These are phyloP conservation scores for Cucurbita maxima DNA, from an alignment of 306 rosid species.

Conservation along the genomic window DNA sequence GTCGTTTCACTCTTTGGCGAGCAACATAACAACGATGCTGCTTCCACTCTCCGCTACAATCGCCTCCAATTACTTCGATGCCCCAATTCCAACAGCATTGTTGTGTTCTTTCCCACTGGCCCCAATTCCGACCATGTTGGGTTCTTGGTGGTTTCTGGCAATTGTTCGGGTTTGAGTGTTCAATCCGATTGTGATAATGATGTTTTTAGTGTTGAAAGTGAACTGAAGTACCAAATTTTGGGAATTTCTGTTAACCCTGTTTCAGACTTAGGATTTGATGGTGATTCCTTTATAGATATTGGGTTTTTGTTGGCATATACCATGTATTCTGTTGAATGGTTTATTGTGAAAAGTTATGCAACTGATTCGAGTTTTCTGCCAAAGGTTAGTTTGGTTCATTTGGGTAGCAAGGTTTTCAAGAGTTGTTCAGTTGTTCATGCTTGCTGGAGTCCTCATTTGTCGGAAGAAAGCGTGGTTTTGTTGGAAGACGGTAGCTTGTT, in stretches of 20 bases:
- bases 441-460: slow-evolving; percentile 54
- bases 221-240: slow-evolving; percentile 15
- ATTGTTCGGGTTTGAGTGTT: slow-evolving; percentile 7
- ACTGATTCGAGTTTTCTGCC: slow-evolving; percentile 5
- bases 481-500: slow-evolving; percentile 40
- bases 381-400: slow-evolving; percentile 13
- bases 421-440: slow-evolving; percentile 31
- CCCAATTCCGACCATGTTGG: slow-evolving; percentile 32
- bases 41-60: slow-evolving; percentile 20
- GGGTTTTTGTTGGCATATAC: slow-evolving; percentile 43
- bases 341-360: slow-evolving; percentile 11
- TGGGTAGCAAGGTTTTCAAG: slow-evolving; percentile 38
- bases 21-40: not conserved
- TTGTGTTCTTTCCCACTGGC: slow-evolving; percentile 50
- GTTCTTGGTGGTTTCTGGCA: slow-evolving; percentile 15
- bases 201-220: slow-evolving; percentile 13
- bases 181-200: slow-evolving; percentile 3
- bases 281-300: slow-evolving; percentile 12
- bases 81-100: slow-evolving; percentile 6
- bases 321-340: slow-evolving; percentile 46
- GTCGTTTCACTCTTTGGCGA: slow-evolving; percentile 17
- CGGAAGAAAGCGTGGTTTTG: slow-evolving; percentile 40
- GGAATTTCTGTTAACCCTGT: slow-evolving; percentile 27
- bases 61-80: slow-evolving; percentile 28
- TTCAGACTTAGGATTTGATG: not conserved